Percentiles rank a stretch among this genome's conserved stretches.
Conservation (phyloP, 78 protist species). For the Dictyostelium capitatum region DNA sequence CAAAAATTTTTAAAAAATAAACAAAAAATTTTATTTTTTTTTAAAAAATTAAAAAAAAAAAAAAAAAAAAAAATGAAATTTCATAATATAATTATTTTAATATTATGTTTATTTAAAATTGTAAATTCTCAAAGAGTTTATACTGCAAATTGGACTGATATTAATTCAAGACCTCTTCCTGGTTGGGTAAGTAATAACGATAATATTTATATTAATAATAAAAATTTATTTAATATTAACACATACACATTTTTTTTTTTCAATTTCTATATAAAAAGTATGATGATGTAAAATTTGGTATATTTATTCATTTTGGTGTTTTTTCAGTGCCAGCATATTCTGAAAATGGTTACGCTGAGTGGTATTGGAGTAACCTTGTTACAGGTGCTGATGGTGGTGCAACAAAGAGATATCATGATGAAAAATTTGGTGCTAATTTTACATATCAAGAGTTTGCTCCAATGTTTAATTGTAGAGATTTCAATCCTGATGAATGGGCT, state of each 20-base stretch:
- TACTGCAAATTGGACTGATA: conserved; percentile 19
- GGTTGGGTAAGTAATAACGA: conserved; percentile 15
- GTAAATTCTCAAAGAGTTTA: not conserved
- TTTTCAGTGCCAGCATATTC: conserved; percentile 76
- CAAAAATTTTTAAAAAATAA: too few relatives aligned
- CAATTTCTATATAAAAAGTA: conserved; percentile 65
- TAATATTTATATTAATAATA: too few relatives aligned
- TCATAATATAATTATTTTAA: not conserved
- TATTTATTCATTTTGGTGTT: conserved; percentile 82
- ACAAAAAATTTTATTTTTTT: too few relatives aligned
- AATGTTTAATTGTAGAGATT: conserved; percentile 53
- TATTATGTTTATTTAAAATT: not conserved
- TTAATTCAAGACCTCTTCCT: conserved; percentile 62
- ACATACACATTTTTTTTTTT: too few relatives aligned
- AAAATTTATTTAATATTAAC: not conserved
- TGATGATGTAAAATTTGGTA: conserved; percentile 69
- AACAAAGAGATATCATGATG: conserved; percentile 5
- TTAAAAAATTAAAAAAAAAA: too few relatives aligned
- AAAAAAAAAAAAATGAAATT: conserved; percentile 7
- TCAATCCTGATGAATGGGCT: conserved; percentile 82
- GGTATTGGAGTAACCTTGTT: conserved; percentile 60
- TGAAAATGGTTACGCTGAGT: conserved; percentile 25
- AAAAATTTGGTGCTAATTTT: conserved; percentile 33
- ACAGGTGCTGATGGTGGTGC: conserved; percentile 10
- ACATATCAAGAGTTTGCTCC: conserved; percentile 62